These are phyloP conservation scores for Kokia cookei DNA, from an alignment of 441 rosid species.

Conservation along the genomic window DNA sequence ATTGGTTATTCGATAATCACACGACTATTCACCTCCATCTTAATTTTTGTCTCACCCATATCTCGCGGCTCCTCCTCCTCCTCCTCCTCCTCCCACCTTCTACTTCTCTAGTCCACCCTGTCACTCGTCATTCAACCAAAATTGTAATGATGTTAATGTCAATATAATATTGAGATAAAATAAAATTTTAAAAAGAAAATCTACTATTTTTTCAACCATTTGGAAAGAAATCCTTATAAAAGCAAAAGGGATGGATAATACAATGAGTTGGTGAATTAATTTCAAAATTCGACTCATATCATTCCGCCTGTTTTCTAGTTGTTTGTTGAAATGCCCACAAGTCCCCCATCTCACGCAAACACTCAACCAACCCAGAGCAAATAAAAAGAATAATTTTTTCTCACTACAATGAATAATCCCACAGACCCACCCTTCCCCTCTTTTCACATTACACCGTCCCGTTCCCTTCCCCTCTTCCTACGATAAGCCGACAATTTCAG, in stretches of 20 bases:
- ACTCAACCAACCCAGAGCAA: background rate
- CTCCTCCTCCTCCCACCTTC: too few relatives aligned
- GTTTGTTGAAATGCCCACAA: slow-evolving; percentile 11
- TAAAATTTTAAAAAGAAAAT: too few relatives aligned
- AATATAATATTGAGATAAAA: background rate
- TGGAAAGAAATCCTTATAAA: background rate
- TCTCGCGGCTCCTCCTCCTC: too few relatives aligned
- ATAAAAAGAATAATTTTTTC: background rate
- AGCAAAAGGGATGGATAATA: background rate
- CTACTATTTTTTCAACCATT: background rate
- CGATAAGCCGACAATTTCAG: slow-evolving; percentile 10
- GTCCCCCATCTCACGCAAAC: background rate
- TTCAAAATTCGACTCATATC: background rate
- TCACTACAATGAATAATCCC: background rate
- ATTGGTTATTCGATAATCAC: too few relatives aligned
- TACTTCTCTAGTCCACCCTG: too few relatives aligned
- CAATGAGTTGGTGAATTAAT: background rate
- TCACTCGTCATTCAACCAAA: too few relatives aligned
- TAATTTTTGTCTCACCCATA: too few relatives aligned
- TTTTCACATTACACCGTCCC: slow-evolving; percentile 9
- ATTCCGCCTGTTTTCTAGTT: slow-evolving; percentile 3
- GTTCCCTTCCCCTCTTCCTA: background rate
- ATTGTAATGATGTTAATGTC: too few relatives aligned
- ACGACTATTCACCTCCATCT: too few relatives aligned
- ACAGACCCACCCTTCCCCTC: background rate